These are phyloP conservation scores for Cenchrus fungigraminus DNA, from an alignment of 176 grass and related monocot species.

Conservation along the genomic window DNA sequence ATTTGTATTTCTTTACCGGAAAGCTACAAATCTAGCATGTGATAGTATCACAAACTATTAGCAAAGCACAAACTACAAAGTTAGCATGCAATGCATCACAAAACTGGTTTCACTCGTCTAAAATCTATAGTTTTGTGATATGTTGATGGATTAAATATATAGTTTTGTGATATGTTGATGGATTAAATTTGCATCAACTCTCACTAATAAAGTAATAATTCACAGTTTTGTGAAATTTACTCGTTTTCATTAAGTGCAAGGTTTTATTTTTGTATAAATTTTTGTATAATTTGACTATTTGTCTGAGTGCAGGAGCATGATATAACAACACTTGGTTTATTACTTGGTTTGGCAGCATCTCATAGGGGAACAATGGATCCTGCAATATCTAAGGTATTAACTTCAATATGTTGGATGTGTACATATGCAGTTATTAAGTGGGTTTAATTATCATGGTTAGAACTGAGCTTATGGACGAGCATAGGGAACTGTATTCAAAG, in stretches of 20 bases:
- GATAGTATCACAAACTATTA: neutral
- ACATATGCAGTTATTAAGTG: constrained; percentile 3
- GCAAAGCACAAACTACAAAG: no score
- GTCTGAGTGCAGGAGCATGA: constrained; percentile 77
- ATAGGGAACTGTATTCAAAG: neutral
- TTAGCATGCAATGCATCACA: neutral
- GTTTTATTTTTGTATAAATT: constrained; percentile 37
- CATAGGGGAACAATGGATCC: constrained; percentile 92
- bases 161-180: neutral
- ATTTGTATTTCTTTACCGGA: neutral
- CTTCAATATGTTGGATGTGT: constrained; percentile 20
- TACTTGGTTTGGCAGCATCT: constrained; percentile 92
- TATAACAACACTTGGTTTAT: constrained; percentile 84
- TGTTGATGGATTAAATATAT: neutral
- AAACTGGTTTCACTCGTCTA: neutral
- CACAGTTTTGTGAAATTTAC: neutral
- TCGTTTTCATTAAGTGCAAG: constrained; percentile 10
- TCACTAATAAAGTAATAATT: neutral
- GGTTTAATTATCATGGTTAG: constrained; percentile 14
- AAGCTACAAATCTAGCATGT: neutral
- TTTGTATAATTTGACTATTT: constrained; percentile 18
- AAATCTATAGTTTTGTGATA: constrained; percentile 9
- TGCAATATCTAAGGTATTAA: constrained; percentile 83
- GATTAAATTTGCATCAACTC: neutral
- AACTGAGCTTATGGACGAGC: constrained; percentile 10